Conservation (phyloP, 140 eudicot species). For the Ambrosia hybrid region DNA sequence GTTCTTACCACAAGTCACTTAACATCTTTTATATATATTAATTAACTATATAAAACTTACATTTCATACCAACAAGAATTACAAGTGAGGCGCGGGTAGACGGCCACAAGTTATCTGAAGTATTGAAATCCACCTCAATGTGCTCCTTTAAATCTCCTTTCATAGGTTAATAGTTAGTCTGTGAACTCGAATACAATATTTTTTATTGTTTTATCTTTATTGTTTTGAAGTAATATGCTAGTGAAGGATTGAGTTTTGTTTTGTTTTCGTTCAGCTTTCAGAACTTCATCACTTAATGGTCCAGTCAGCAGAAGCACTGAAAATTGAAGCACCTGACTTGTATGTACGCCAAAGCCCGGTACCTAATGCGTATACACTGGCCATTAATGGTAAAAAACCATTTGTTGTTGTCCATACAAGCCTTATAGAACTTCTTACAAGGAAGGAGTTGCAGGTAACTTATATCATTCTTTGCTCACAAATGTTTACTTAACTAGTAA, state of each 20-base stretch:
- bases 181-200: too few relatives aligned
- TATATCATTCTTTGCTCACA: not conserved
- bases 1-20: not conserved
- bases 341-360: constrained; percentile 92
- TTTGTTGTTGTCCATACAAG: constrained; percentile 96
- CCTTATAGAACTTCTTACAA: constrained; percentile 85
- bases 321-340: constrained; percentile 86
- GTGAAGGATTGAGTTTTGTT: not conserved
- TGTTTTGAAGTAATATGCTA: not conserved
- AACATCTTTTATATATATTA: too few relatives aligned
- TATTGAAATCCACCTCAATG: not conserved
- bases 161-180: too few relatives aligned
- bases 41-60: too few relatives aligned
- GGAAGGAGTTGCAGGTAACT: constrained; percentile 91
- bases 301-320: constrained; percentile 72
- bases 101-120: not conserved
- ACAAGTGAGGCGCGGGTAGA: too few relatives aligned
- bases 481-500: not conserved
- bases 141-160: not conserved
- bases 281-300: constrained; percentile 90
- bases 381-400: constrained; percentile 85
- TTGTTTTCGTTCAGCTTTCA: constrained; percentile 58
- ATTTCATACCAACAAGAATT: too few relatives aligned
- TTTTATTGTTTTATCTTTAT: not conserved
- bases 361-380: constrained; percentile 93